Evolutionary conservation across 257 asterid species (phyloP), one percentile per base, ranked within the genome.

Genomic region (Salvia rosmarinus): DNA sequence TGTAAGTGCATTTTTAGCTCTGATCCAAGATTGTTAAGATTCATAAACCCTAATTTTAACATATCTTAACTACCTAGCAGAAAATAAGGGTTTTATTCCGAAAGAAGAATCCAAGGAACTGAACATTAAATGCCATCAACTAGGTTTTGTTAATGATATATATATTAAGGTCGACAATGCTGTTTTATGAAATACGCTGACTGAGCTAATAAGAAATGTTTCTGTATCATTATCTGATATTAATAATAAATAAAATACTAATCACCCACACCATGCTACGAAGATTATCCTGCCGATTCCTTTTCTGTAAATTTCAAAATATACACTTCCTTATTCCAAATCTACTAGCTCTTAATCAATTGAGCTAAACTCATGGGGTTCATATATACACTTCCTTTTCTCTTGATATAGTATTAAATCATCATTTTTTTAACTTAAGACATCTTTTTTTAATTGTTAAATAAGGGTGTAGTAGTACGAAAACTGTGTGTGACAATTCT

Each of bases 21-120:
- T n/a, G n/a, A n/a, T n/a, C n/a, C n/a, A n/a, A n/a, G n/a, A n/a
- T n/a, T n/a, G n/a, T 43, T 43, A n/a, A 3, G 7, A 54, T 12
- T 56, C 40, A 28, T 4, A 25, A 28, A 57, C 64, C 21, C 9
- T n/a, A n/a, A n/a, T n/a, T n/a, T n/a, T n/a, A n/a, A n/a, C n/a
- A 47, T 47, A 9, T 9, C 4, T 30, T 25, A 66, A 32, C 0
- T 32, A 17, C 37, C 20, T 10, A 60, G 19, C 13, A 12, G 3
- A 21, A 21, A 68, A 20, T 9, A 21, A 34, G 40, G 40, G 58
- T 44, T 21, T 65, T 5, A 46, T 25, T 44, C 57, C 14, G 9
- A 14, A 46, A 65, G 30, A 46, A 47, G 70, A 65, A 65, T 65
- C 25, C 57, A 65, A 43, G 58, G 32, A 65, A 43, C n/a, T 65